Evolutionary conservation across 345 rosid species (phyloP), one percentile per base, ranked within the genome.

Genomic region (Iberis pinnata): DNA sequence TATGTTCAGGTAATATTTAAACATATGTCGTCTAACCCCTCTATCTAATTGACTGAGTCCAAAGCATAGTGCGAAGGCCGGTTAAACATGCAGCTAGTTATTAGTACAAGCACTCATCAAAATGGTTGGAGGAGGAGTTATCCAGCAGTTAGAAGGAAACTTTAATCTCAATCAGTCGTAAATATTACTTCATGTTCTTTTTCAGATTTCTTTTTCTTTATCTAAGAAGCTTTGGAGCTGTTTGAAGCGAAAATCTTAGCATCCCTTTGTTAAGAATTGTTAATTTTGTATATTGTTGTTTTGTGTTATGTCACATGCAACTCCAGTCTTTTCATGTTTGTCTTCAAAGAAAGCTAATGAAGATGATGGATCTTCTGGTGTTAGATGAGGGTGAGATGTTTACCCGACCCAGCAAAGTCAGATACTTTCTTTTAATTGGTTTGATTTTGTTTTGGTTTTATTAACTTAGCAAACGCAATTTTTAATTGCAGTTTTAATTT

Each of bases 311-410:
- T 24, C 52, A 35, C 73, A 86, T 95, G 86, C 70, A 5, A 54
- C 75, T 72, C 81, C 88, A 6, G 69, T 67, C 32, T 65, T 81
- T 24, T 77, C 86, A 10, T 71, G 66, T 61, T 63, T 90, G 15
- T 37, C 73, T 49, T 84, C 95, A 10, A 87, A 75, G 78, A 82
- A 80, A 64, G 67, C 56, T 70, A 42, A 37, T 13, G 82, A 76
- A 15, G 83, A 80, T 51, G 81, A 75, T 63, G 81, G 77, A 42
- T 76, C 76, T 53, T 46, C 74, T 51, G 78, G 89, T 35, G 37
- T 37, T 12, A 84, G 77, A 90, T 63, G 98, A 90, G 85, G 95
- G 95, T 56, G 96, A 87, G 80, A 87, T 79, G 96, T 90, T 80
- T 55, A 81, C 86, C 3, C 88, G 98, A 49, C 95, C 98, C 48